Percentiles rank a stretch among this genome's conserved stretches.
Conservation (phyloP, 345 rosid genomes). For the Salix exigua region DNA sequence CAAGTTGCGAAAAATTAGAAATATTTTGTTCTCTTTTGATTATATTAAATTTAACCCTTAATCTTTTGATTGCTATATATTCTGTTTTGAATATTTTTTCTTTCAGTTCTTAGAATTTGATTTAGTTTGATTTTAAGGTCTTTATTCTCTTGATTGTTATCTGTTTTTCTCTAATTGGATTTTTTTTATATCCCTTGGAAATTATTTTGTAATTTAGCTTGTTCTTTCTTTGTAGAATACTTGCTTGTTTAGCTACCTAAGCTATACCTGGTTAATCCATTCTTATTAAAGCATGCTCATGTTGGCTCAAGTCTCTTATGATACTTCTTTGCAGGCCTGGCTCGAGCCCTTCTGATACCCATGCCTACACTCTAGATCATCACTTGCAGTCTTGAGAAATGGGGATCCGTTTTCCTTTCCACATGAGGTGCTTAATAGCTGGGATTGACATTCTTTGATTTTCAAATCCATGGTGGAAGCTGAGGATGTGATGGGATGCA, state of each 20-base stretch:
- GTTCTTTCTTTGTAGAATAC: not conserved
- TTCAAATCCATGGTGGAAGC: not conserved
- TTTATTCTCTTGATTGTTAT: too few relatives aligned
- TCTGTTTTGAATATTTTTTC: too few relatives aligned
- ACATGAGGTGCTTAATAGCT: not conserved
- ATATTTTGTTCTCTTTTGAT: too few relatives aligned
- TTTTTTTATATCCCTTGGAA: too few relatives aligned
- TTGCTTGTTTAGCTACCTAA: not conserved
- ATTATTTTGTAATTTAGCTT: not conserved
- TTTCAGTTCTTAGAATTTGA: too few relatives aligned
- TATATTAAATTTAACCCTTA: too few relatives aligned
- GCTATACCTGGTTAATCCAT: not conserved
- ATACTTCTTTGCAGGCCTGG: slow-evolving; percentile 62
- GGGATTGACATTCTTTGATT: not conserved
- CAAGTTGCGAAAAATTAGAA: too few relatives aligned
- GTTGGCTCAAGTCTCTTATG: slow-evolving; percentile 3
- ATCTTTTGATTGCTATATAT: too few relatives aligned
- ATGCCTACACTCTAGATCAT: slow-evolving; percentile 67
- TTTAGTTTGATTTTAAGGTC: too few relatives aligned
- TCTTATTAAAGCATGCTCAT: not conserved
- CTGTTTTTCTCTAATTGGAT: too few relatives aligned
- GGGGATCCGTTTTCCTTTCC: slow-evolving; percentile 7
- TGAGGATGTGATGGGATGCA: not conserved
- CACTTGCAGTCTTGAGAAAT: slow-evolving; percentile 59
- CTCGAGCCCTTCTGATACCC: slow-evolving; percentile 83